A percentile compares a stretch with the other conserved stretches of the same genome.
Conservation (phyloP, 257 asterid genomes). For the Capsicum baccatum region DNA sequence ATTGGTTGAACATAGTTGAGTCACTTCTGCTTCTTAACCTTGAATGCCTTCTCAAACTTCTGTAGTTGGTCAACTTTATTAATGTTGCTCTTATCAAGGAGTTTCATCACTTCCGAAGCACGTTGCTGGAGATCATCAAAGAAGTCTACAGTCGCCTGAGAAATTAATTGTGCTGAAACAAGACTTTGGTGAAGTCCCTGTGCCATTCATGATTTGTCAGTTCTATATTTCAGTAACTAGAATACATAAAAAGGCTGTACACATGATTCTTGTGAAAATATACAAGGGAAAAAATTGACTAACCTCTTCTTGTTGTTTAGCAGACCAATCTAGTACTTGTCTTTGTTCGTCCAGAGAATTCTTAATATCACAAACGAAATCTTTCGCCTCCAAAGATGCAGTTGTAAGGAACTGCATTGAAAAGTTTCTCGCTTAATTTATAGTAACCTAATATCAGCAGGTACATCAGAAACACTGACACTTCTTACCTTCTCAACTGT, state of each 20-base stretch:
- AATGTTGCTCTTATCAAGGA: slow-evolving; percentile 58
- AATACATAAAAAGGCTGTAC: slow-evolving; percentile 1
- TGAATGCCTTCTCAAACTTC: slow-evolving; percentile 64
- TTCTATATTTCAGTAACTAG: slow-evolving; percentile 26
- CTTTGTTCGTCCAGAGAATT: slow-evolving; percentile 62
- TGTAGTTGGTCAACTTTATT: slow-evolving; percentile 54
- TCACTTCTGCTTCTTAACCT: slow-evolving; percentile 45
- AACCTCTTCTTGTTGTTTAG: slow-evolving; percentile 77
- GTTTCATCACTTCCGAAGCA: slow-evolving; percentile 63
- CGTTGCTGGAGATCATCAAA: slow-evolving; percentile 58
- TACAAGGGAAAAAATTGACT: not conserved
- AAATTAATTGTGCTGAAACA: slow-evolving; percentile 64
- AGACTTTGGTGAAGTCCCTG: slow-evolving; percentile 66
- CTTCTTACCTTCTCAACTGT: slow-evolving; percentile 63
- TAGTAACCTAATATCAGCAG: not conserved
- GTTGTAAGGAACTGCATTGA: slow-evolving; percentile 55
- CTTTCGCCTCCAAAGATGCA: slow-evolving; percentile 65
- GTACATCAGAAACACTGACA: slow-evolving; percentile 2
- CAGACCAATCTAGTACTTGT: slow-evolving; percentile 56
- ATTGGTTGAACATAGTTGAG: not conserved
- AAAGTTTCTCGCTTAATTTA: not conserved
- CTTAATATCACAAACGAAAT: slow-evolving; percentile 59
- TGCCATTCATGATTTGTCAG: not conserved
- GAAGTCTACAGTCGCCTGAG: slow-evolving; percentile 66
- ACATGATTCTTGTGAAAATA: slow-evolving; percentile 4